phyloP scores from a whole-genome alignment of 352 stramenopile genomes.

The Globisporangium spiculum region DNA sequence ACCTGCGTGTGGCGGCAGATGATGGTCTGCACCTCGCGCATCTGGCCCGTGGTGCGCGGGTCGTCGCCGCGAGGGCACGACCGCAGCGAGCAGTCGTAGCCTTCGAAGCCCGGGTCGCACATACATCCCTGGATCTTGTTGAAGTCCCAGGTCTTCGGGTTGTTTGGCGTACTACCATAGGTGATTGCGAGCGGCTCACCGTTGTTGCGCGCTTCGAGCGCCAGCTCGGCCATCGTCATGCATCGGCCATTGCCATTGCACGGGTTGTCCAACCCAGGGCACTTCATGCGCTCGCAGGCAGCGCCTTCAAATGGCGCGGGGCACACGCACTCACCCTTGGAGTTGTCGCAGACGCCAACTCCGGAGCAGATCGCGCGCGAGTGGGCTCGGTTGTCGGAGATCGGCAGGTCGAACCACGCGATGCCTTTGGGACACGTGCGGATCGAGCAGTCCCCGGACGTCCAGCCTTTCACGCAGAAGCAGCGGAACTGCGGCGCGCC shows the following conservation, averaged over 20 bases:
- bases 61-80: conserved; percentile 67
- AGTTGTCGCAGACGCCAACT: conserved; percentile 59
- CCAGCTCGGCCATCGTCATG: conserved; percentile 63
- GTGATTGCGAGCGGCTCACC: conserved; percentile 50
- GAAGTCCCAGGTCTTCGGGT: conserved; percentile 78
- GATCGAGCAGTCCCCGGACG: conserved; percentile 66
- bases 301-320: conserved; percentile 57
- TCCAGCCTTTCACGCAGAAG: conserved; percentile 55
- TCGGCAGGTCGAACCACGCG: conserved; percentile 73
- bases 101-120: conserved; percentile 81
- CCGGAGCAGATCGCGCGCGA: conserved; percentile 55
- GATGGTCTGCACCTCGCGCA: conserved; percentile 62
- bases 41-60: conserved; percentile 58
- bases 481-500: conserved; percentile 66
- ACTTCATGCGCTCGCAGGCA: conserved; percentile 70
- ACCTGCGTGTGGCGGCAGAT: conserved; percentile 38
- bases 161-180: conserved; percentile 71
- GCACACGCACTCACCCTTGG: conserved; percentile 66
- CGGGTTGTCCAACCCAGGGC: conserved; percentile 44
- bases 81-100: conserved; percentile 78
- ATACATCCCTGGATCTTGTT: conserved; percentile 88
- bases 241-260: conserved; percentile 71
- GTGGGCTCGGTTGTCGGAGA: conserved; percentile 51
- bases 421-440: conserved; percentile 57
- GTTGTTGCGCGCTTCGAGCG: conserved; percentile 42